phyloP scores from a whole-genome alignment of 2,329 filamentous ascomycete species.

The Dactylellina haptotyla region DNA sequence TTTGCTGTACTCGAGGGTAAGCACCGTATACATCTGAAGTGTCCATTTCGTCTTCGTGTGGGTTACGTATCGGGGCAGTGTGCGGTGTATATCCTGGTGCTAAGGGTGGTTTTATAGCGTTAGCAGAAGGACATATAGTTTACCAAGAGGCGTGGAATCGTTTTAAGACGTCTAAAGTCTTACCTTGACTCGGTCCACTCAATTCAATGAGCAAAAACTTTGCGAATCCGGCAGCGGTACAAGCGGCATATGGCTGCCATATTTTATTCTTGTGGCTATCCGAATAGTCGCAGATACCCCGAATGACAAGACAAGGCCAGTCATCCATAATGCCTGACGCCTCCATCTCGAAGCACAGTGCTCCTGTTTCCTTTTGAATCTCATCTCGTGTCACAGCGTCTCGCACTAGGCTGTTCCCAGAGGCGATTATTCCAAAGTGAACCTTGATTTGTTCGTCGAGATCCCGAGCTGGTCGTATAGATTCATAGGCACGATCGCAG shows the following conservation, averaged over 20 bases:
- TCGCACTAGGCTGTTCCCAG: constrained; percentile 6
- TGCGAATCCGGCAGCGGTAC: constrained; percentile 17
- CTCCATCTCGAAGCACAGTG: constrained; percentile 23
- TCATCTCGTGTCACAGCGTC: neutral
- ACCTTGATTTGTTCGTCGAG: neutral
- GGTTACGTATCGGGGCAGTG: no score
- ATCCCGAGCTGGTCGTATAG: neutral
- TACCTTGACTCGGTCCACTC: neutral
- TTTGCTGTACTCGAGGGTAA: no score
- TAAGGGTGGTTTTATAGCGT: no score
- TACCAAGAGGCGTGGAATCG: no score
- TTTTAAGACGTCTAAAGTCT: no score
- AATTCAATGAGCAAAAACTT: constrained; percentile 4
- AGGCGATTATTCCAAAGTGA: constrained; percentile 15
- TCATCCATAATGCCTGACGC: constrained; percentile 9
- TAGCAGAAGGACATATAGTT: no score
- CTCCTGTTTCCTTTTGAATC: neutral
- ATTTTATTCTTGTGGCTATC: constrained; percentile 14
- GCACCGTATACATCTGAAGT: no score
- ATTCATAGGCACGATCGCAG: neutral
- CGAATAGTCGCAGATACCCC: constrained; percentile 19
- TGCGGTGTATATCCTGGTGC: no score
- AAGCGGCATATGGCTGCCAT: constrained; percentile 20
- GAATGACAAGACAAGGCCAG: constrained; percentile 14
- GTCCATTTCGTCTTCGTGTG: no score